phyloP scores from a whole-genome alignment of 768 basidiomycete species.

The Tulasnella sp. region DNA sequence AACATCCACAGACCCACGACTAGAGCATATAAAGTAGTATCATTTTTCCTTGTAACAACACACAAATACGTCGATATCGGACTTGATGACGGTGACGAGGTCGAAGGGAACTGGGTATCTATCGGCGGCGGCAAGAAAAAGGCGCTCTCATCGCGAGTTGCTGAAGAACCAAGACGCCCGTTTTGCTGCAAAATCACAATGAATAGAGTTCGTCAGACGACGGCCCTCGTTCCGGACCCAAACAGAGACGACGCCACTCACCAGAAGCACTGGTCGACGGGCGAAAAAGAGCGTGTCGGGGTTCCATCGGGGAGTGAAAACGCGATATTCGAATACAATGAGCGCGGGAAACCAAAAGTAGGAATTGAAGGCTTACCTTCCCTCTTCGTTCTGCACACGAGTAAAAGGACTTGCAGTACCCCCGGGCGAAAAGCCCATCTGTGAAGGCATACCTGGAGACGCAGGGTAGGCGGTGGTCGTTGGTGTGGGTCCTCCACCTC shows the following conservation, averaged over 20 bases:
- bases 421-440: slow-evolving; percentile 19
- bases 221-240: background rate
- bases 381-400: slow-evolving; percentile 70
- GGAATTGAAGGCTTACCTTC: slow-evolving; percentile 27
- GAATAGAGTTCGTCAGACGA: slow-evolving; percentile 15
- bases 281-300: slow-evolving; percentile 20
- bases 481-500: slow-evolving; percentile 50
- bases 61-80: background rate
- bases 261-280: slow-evolving; percentile 19
- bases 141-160: slow-evolving; percentile 1
- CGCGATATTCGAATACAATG: background rate
- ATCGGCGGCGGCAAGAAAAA: no score
- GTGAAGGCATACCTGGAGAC: background rate
- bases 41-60: background rate
- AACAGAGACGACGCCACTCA: slow-evolving; percentile 1
- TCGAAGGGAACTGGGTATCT: background rate
- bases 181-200: slow-evolving; percentile 44
- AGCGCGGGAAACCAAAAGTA: slow-evolving; percentile 21
- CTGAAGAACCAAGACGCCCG: slow-evolving; percentile 85
- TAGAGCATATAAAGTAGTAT: background rate
- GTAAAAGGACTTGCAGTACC: slow-evolving; percentile 50
- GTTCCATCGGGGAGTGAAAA: background rate
- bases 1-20: background rate
- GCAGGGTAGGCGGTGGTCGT: slow-evolving; percentile 28
- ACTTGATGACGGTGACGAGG: background rate